These are phyloP conservation scores for Yamadazyma laniorum DNA, from an alignment of 805 yeast species.

Conservation along the genomic window DNA sequence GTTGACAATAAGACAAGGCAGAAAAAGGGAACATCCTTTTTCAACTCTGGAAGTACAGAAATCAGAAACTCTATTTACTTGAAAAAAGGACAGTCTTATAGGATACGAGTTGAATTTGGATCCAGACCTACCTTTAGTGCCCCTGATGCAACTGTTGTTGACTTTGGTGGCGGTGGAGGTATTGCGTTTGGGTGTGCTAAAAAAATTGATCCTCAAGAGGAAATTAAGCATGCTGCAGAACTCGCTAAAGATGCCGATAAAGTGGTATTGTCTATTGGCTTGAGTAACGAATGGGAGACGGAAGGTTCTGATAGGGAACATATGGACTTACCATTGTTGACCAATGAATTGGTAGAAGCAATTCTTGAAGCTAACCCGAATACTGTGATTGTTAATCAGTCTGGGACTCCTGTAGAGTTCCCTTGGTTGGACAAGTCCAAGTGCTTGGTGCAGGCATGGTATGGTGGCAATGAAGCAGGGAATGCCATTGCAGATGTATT, in stretches of 20 bases:
- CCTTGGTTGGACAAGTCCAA: conserved; percentile 28
- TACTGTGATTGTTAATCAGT: conserved; percentile 32
- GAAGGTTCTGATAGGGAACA: conserved; percentile 30
- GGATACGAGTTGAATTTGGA: conserved; percentile 51
- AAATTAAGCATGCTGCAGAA: conserved; percentile 23
- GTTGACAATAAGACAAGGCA: conserved; percentile 58
- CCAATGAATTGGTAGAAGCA: conserved; percentile 22
- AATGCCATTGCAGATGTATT: conserved; percentile 32
- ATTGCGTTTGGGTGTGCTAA: conserved; percentile 21
- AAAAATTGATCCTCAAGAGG: conserved; percentile 23
- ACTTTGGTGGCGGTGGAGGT: conserved; percentile 26
- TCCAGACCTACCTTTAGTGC: conserved; percentile 17
- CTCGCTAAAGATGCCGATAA: conserved; percentile 27
- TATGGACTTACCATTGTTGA: conserved; percentile 24
- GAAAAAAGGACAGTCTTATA: conserved; percentile 44
- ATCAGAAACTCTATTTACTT: conserved; percentile 41
- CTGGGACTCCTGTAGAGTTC: conserved; percentile 32
- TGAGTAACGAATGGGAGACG: conserved; percentile 29
- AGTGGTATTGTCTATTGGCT: conserved; percentile 28
- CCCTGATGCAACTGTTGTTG: conserved; percentile 14
- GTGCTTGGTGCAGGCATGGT: conserved; percentile 33
- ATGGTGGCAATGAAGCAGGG: conserved; percentile 35
- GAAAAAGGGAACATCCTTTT: conserved; percentile 48
- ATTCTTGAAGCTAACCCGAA: conserved; percentile 27
- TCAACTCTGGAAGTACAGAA: conserved; percentile 48